Evolutionary conservation across 108 stramenopile genomes (phyloP).

Genomic region (Stephanodiscus minutulus): DNA sequence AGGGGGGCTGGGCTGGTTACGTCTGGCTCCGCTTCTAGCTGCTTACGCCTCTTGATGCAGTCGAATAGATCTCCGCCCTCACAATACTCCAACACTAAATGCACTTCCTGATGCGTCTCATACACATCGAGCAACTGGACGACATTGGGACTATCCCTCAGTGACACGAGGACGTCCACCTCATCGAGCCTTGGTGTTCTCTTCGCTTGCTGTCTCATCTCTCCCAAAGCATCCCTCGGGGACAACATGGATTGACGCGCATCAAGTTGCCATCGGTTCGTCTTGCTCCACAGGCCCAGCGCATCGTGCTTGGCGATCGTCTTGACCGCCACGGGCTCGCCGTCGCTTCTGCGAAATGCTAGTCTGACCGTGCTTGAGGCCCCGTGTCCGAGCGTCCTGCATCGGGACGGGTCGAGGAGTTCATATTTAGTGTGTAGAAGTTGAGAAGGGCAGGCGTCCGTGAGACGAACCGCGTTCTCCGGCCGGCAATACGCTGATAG

Average conservation of each 20-base stretch:
- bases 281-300: constrained; percentile 63
- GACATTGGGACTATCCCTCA: constrained; percentile 63
- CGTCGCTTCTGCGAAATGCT: constrained; percentile 58
- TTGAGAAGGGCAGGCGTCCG: constrained; percentile 59
- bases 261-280: constrained; percentile 34
- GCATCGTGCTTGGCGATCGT: constrained; percentile 87
- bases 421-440: constrained; percentile 71
- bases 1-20: not conserved
- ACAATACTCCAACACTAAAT: constrained; percentile 85
- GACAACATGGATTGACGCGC: constrained; percentile 19
- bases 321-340: constrained; percentile 76
- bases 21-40: constrained; percentile 29
- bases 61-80: constrained; percentile 87
- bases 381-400: constrained; percentile 81
- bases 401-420: constrained; percentile 54
- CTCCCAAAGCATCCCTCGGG: constrained; percentile 25
- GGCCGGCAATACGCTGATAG: constrained; percentile 77
- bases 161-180: constrained; percentile 71
- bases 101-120: constrained; percentile 84
- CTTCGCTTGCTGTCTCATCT: constrained; percentile 9
- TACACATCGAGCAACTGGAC: constrained; percentile 83
- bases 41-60: constrained; percentile 68
- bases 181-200: constrained; percentile 67
- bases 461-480: constrained; percentile 68
- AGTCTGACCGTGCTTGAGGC: constrained; percentile 80